Evolutionary conservation across 1,284 basidiomycete genomes (phyloP).

Genomic region (Cerioporus squamosus): DNA sequence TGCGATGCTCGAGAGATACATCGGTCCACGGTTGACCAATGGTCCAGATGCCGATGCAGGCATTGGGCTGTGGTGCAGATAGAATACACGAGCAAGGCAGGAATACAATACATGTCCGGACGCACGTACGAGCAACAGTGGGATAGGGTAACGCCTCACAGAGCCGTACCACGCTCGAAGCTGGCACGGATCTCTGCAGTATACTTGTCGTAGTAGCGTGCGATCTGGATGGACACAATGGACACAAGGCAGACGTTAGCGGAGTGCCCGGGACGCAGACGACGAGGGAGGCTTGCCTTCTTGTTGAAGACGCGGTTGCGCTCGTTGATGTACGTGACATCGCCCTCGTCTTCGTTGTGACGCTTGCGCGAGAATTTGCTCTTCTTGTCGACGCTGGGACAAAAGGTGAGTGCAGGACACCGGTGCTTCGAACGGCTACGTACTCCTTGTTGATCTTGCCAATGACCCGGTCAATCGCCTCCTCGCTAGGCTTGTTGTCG

Average conservation of each 20-base stretch:
- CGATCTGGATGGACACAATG: slow-evolving; percentile 65
- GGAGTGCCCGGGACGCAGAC: neutral
- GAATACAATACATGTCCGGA: no score
- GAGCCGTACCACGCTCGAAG: slow-evolving; percentile 93
- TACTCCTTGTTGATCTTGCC: slow-evolving; percentile 93
- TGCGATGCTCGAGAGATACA: no score
- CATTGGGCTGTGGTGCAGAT: no score
- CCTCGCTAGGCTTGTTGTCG: slow-evolving; percentile 92
- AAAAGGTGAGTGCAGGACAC: neutral
- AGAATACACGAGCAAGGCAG: no score
- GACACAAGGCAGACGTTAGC: slow-evolving; percentile 2
- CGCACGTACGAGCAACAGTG: no score
- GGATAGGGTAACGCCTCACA: slow-evolving; percentile 45
- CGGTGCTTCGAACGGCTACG: slow-evolving; percentile 40
- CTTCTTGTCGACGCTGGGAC: slow-evolving; percentile 83
- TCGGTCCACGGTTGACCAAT: no score
- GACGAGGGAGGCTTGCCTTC: slow-evolving; percentile 55
- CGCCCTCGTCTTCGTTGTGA: slow-evolving; percentile 89
- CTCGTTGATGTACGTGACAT: slow-evolving; percentile 99
- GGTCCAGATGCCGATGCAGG: no score
- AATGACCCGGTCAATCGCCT: slow-evolving; percentile 92
- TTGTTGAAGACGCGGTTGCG: slow-evolving; percentile 99
- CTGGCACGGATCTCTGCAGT: slow-evolving; percentile 94
- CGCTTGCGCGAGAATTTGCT: slow-evolving; percentile 88
- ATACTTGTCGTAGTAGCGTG: slow-evolving; percentile 97